Base-by-base conservation (phyloP, 129 eudicot genomes). In the Lactuca saligna region DNA sequence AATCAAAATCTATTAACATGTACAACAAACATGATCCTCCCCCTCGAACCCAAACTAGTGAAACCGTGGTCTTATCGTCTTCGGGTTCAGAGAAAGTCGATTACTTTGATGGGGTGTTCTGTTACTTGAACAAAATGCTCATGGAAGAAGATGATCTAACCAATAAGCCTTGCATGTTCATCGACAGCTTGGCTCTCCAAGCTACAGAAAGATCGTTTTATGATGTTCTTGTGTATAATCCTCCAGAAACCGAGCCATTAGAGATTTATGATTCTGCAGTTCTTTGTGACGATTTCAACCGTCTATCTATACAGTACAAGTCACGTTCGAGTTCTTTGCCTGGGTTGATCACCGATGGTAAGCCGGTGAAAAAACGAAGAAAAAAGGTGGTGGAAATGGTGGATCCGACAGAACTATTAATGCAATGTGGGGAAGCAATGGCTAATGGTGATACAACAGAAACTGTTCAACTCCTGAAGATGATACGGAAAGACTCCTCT, bases 131-230 rank as follows among this genome's bases (percentile, higher is more conserved):
- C 42, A 66, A 74, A 68, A 87, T 83, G 81, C 73, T 87, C 7
- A 63, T 87, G 87, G 87, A 83, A 75, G 94, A 83, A 57, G 87
- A 79, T 12, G 86, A 84, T 59, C 72, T 80, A 68, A 77, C 78
- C 14, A 76, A 78, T 29, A 68, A 61, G 15, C 86, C 89, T 41
- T 66, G 74, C 59, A 78, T 84, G 83, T 69, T 78, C 54, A 73
- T 69, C 7, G 80, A 82, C 6, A 76, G 81, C 53, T 69, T 73
- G 65, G 79, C 79, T 66, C 74, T 75, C 54, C 74, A 58, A 65
- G 79, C 79, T 16, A 65, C 73, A 6, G 79, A 74, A 58, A 66
- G 66, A 46, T 55, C 61, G 4, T 65, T 74, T 37, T 35, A 65
- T 15, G 65, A 74, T 65, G 60, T 65, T 16, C 79, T 74, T 20